Base-by-base conservation (phyloP, 2,329 filamentous ascomycete species). In the Achaetomium macrosporum region DNA sequence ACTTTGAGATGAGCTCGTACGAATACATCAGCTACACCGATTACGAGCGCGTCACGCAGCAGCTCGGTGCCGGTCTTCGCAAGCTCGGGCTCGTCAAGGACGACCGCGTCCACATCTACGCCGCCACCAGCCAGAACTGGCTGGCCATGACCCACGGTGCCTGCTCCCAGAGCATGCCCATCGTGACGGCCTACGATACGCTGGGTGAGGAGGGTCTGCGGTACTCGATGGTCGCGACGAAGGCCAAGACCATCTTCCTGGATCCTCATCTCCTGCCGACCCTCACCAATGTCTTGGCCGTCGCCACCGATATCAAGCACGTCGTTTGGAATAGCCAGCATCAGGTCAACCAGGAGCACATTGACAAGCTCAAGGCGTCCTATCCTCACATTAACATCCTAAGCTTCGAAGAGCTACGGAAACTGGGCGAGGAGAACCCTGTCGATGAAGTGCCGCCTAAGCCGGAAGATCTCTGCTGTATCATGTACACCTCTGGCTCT, bases 141-240 rank as follows among this genome's bases (percentile, higher is more conserved):
- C 65, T 80, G 17, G 68, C 72, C 58, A 70, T 71, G 62, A 74
- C 76, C 17, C 77, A 80, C 64, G 76, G 69, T 47, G 74, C 76
- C 48, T 72, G 79, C 43, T 88, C 88, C 16, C 89, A 95, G 71
- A 89, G 85, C 39, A 81, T 93, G 71, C 82, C 88, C 54, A 87
- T 90, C 61, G 87, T 91, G 53, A 92, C 87, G n/a, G 86, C 87
- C 41, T 90, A 90, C 69, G 87, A 90, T 69, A 90, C 87, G 7
- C 80, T 90, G 16, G 87, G 87, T 43, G 84, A 89, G 68, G 84
- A 88, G 62, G 87, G 87, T 41, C 72, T 90, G 58, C 81, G 80
- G 68, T 85, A 90, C 71, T 89, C 86, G 3, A 78, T 90, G 68
- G 76, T 82, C 36, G 85, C 88, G 63, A 90, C 87, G 45, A 74